Evolutionary conservation across 1,284 basidiomycete species (phyloP).

Genomic region (Stygiomarasmius scandens): DNA sequence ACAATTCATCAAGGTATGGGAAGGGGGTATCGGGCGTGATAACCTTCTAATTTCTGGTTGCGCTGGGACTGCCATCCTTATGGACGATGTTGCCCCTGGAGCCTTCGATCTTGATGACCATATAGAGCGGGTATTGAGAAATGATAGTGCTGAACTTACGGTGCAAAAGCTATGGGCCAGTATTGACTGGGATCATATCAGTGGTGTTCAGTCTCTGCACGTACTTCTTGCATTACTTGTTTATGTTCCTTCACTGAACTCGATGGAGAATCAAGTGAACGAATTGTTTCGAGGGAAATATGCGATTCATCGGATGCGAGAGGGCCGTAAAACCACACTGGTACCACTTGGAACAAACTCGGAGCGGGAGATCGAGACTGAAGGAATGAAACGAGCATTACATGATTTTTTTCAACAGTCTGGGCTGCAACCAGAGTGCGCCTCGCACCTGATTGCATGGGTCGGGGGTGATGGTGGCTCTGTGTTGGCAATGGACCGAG

Average conservation of each 20-base stretch:
- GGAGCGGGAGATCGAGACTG: conserved; percentile 16
- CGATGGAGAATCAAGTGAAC: neutral
- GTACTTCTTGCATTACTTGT: neutral
- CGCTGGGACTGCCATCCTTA: conserved; percentile 10
- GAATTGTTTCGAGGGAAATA: neutral
- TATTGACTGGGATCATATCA: neutral
- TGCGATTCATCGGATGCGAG: neutral
- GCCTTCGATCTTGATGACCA: neutral
- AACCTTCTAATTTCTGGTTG: conserved; percentile 14
- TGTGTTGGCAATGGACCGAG: conserved; percentile 12
- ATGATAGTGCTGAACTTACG: neutral
- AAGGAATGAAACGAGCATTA: conserved; percentile 18
- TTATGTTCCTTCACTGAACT: neutral
- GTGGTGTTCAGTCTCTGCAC: neutral
- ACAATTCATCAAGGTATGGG: neutral
- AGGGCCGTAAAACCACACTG: conserved; percentile 9
- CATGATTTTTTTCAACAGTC: conserved; percentile 18
- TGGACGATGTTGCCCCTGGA: conserved; percentile 17
- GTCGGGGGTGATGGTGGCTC: conserved; percentile 19
- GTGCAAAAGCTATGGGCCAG: neutral
- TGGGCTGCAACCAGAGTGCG: conserved; percentile 5
- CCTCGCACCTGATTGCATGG: neutral
- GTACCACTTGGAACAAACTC: conserved; percentile 19
- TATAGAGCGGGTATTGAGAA: neutral
- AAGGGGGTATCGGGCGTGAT: conserved; percentile 11